Base-by-base conservation (phyloP, 768 basidiomycete genomes). In the Panellus pusillus region DNA sequence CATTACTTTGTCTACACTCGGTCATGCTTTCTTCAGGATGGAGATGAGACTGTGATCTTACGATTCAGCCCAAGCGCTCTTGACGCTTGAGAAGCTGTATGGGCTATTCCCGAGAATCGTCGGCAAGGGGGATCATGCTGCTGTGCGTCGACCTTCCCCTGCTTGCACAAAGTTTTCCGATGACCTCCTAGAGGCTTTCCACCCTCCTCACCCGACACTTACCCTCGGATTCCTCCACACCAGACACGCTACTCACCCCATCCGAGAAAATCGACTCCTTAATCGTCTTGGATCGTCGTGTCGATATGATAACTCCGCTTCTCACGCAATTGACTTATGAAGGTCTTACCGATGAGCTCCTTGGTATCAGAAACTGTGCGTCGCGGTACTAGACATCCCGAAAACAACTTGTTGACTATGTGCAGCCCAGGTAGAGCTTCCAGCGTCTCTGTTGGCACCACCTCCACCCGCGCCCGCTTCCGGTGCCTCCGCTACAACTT, bases 271-370 rank as follows among this genome's bases (percentile, higher is more conserved):
- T 98, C 49, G 97, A 99, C 66, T 87, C 84, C 13, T 72, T 98
- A 54, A 87, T 99, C 60, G 77, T 98, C 35, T 62, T 99, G 52
- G 97, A 99, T 68, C 84, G 97, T 44, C 84, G 86, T 31, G 84
- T 90, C 9, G 97, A 99, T 65, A 90, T 98, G 89, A 85, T 98
- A 54, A 97, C 97, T 0, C 93, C 97, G 1, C 75, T 98, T 46
- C 81, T 96, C 42, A 98, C 97, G 2, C 95, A 98, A 64, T 75
- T 98, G 52, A 99, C 97, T 0, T 98, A 98, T 61, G 89, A 98
- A 67, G 97, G 97, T 17, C 84, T 99, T 44, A 78, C 98, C 31
- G 97, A 98, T 65, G 97, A 99, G 68, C 72, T 93, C 32, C 76
- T 97, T 43, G 90, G 92, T 0, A 87, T 99, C 57, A 89, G 82